A percentile compares a stretch with the other conserved stretches of the same genome.
These are phyloP conservation scores for Penicillium nordicum DNA, from an alignment of 2,329 filamentous ascomycete species.

Conservation along the genomic window DNA sequence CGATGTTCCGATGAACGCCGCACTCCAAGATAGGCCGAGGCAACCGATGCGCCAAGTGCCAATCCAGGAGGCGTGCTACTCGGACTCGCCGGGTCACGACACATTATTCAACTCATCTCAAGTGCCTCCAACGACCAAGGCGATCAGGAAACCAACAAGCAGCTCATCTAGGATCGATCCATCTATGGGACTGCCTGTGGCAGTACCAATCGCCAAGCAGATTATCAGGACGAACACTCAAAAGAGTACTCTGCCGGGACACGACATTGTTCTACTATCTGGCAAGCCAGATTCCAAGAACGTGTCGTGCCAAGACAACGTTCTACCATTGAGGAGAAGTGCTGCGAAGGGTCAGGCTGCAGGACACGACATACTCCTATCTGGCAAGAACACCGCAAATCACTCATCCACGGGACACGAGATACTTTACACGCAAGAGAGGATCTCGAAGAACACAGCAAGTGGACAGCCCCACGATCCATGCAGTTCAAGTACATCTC, in stretches of 20 bases:
- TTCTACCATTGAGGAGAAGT: not conserved
- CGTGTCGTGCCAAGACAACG: not conserved
- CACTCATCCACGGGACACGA: not conserved
- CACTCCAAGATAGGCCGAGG: constrained; percentile 9
- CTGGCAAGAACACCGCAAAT: not conserved
- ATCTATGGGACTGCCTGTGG: constrained; percentile 5
- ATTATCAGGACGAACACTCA: not conserved
- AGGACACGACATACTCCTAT: not conserved
- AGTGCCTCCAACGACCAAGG: constrained; percentile 4
- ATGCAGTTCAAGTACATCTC: not conserved
- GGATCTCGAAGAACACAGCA: not conserved
- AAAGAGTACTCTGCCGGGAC: not conserved
- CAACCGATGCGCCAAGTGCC: constrained; percentile 1
- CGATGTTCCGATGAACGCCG: constrained; percentile 14
- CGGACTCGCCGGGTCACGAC: constrained; percentile 12
- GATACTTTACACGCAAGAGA: not conserved
- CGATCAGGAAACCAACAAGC: constrained; percentile 2
- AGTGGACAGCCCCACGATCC: not conserved
- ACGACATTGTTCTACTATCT: not conserved
- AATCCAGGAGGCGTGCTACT: constrained; percentile 5
- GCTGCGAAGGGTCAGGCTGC: not conserved
- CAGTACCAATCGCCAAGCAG: not conserved
- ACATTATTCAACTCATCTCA: constrained; percentile 4
- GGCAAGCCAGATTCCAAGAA: not conserved
- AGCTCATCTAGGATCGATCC: constrained; percentile 9